phyloP scores from a whole-genome alignment of 176 grass and related monocot genomes.

The barley (Hordeum vulgare) region DNA sequence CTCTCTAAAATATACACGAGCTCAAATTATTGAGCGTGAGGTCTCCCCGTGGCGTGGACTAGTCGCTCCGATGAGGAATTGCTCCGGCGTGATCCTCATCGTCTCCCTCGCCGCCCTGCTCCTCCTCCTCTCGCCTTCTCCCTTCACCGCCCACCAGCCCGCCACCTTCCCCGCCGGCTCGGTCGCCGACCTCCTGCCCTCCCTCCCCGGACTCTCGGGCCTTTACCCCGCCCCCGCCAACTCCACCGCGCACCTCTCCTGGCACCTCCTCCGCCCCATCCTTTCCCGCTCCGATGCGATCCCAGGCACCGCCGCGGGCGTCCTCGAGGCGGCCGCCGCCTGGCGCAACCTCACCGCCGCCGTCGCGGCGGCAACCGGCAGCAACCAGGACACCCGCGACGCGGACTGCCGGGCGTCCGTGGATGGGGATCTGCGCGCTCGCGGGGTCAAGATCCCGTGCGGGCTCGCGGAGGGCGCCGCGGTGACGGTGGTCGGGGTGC shows the following conservation, averaged over 20 bases:
- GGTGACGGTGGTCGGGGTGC: conserved; percentile 55
- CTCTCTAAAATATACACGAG: neutral
- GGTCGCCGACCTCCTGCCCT: conserved; percentile 1
- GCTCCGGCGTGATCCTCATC: conserved; percentile 47
- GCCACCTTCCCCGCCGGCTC: neutral
- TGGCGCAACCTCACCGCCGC: conserved; percentile 40
- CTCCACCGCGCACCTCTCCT: conserved; percentile 39
- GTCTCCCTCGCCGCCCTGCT: conserved; percentile 29
- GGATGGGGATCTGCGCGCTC: conserved; percentile 7
- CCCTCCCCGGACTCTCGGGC: conserved; percentile 31
- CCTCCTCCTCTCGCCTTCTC: conserved; percentile 34
- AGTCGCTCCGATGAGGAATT: conserved; percentile 31
- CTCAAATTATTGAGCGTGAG: neutral
- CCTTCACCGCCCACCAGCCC: conserved; percentile 18
- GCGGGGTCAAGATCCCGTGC: conserved; percentile 46
- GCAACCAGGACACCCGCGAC: neutral
- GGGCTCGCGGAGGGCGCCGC: conserved; percentile 61
- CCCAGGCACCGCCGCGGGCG: conserved; percentile 39
- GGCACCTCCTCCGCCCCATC: conserved; percentile 58
- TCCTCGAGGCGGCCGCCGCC: conserved; percentile 54
- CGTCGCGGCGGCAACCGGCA: neutral
- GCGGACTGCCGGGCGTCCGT: conserved; percentile 37
- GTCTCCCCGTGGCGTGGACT: neutral
- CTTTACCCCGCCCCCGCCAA: conserved; percentile 44
- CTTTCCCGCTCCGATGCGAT: conserved; percentile 72